Evolutionary conservation across 1,284 basidiomycete genomes (phyloP).

Genomic region (Leccinum griseonigrum): DNA sequence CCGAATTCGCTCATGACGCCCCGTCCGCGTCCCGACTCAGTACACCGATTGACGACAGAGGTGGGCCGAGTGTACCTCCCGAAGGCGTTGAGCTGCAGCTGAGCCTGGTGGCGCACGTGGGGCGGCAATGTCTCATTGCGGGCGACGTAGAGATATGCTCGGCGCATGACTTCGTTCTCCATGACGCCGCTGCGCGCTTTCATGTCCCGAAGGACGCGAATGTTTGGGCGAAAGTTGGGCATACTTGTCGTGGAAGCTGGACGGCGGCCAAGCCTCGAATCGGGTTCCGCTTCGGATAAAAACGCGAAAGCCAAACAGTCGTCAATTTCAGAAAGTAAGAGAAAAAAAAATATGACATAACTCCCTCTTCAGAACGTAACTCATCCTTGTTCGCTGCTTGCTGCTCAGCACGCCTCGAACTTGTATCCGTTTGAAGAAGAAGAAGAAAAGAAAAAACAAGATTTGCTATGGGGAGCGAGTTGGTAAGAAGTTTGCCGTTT

Average conservation of each 20-base stretch:
- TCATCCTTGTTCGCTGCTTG: neutral
- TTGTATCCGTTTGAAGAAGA: neutral
- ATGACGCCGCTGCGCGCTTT: slow-evolving; percentile 70
- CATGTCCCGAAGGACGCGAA: slow-evolving; percentile 72
- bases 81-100: slow-evolving; percentile 89
- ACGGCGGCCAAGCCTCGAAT: too few relatives aligned
- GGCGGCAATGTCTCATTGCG: slow-evolving; percentile 83
- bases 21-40: slow-evolving; percentile 79
- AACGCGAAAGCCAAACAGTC: slow-evolving; percentile 20
- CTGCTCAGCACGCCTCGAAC: neutral
- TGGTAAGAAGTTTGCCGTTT: neutral
- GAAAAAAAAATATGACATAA: neutral
- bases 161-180: slow-evolving; percentile 75
- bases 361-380: neutral
- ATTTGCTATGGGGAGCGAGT: slow-evolving; percentile 24
- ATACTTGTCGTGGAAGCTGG: neutral
- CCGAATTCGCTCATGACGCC: slow-evolving; percentile 90
- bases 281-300: neutral
- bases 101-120: slow-evolving; percentile 92
- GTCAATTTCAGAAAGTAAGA: slow-evolving; percentile 6
- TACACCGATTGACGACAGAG: slow-evolving; percentile 86
- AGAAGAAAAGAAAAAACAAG: too few relatives aligned
- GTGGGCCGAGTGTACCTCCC: slow-evolving; percentile 79
- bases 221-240: slow-evolving; percentile 53
- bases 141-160: slow-evolving; percentile 88